Evolutionary conservation across 106 monocot species (phyloP).

Genomic region (Posidonia australis): DNA sequence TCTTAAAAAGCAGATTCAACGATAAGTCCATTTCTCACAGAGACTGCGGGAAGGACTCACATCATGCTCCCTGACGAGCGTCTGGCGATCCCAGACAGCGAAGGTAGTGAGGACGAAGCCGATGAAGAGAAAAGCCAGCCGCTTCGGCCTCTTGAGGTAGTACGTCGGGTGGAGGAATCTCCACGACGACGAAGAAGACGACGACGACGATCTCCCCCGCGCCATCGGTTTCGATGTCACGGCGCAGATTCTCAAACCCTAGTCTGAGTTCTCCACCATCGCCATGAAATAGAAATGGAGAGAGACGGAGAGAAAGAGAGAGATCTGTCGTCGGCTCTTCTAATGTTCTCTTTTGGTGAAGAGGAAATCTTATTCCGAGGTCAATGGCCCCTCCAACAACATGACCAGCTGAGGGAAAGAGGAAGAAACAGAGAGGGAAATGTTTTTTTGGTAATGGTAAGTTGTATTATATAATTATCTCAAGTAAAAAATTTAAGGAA

Average conservation of each 20-base stretch:
- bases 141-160: conserved; percentile 55
- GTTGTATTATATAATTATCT: too few relatives aligned
- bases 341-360: too few relatives aligned
- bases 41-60: conserved; percentile 12
- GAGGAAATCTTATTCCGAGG: too few relatives aligned
- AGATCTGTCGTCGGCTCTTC: too few relatives aligned
- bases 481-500: too few relatives aligned
- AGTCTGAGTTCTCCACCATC: neutral
- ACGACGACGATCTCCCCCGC: conserved; percentile 22
- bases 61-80: conserved; percentile 55
- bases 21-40: neutral
- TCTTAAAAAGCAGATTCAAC: neutral
- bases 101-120: conserved; percentile 40
- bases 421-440: too few relatives aligned
- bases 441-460: too few relatives aligned
- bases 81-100: conserved; percentile 56
- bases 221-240: conserved; percentile 27
- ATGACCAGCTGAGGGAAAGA: too few relatives aligned
- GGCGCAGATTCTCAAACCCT: neutral
- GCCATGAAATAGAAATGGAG: neutral
- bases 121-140: conserved; percentile 34
- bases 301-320: too few relatives aligned
- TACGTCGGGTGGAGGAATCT: conserved; percentile 40
- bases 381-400: too few relatives aligned
- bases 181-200: conserved; percentile 24